Base-by-base conservation (phyloP, 2,329 filamentous ascomycete genomes). In the Aspergillus nomiae region DNA sequence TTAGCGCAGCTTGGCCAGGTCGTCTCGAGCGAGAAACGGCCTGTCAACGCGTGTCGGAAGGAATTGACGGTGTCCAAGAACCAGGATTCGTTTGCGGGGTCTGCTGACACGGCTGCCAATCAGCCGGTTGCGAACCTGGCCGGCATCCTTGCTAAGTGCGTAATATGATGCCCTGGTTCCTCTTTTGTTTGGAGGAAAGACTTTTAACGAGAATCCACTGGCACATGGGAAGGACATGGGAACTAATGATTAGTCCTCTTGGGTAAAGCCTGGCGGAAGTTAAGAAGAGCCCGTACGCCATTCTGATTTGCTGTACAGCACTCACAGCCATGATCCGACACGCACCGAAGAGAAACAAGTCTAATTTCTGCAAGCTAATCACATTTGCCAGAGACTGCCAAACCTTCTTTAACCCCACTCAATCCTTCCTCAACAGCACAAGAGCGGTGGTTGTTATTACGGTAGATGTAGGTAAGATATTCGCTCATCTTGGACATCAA, bases 1-100 rank as follows among this genome's bases (percentile, higher is more conserved):
- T 77, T 77, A 77, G 75, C 72, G 74, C 62, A 65, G 65, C 67
- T 68, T 69, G 69, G 71, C 67, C 70, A 67, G 63, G 67, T 62
- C 30, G 55, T 59, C 54, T 58, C 50, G 36, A 59, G 34, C 28
- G 56, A 51, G 55, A 58, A 58, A 55, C 55, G 34, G 38, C 55
- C 32, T 32, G 50, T 34, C 59, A 59, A 56, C 59, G 55, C 41
- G 51, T 58, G 34, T 59, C 62, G 62, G 59, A 62, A 46, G 54
- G 54, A 50, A 56, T 55, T 26, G 56, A 53, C 50, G 51, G 59
- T 38, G 58, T 64, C 64, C 61, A 56, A 61, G 64, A 63, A 61
- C 59, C 59, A 55, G 59, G 64, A 54, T 58, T 62, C 32, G 53
- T 63, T 59, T 65, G 63, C 63, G 63, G 63, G 63, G 63, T 65